Conservation (phyloP, 257 asterid genomes). For the Thymus mandschuricus region DNA sequence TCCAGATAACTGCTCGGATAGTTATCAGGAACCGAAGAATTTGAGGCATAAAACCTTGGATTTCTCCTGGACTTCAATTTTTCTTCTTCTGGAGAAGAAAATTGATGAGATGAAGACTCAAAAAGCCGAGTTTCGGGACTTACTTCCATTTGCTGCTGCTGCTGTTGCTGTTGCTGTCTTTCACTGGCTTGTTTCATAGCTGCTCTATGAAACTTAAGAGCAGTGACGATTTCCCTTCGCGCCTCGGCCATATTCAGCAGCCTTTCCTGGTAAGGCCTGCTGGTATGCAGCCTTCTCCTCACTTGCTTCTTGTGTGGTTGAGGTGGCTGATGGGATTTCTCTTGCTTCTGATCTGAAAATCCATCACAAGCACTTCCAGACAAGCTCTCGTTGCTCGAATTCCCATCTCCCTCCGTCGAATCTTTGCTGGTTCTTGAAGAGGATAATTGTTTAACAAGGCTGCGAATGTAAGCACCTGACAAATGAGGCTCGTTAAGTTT, state of each 20-base stretch:
- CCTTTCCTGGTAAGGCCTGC: constrained; percentile 95
- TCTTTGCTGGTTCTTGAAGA: constrained; percentile 72
- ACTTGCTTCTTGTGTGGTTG: constrained; percentile 76
- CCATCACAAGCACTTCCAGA: constrained; percentile 35
- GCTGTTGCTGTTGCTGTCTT: constrained; percentile 53
- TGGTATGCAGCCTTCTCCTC: constrained; percentile 87
- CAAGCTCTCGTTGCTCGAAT: constrained; percentile 42
- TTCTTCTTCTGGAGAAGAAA: constrained; percentile 51
- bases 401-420: constrained; percentile 51
- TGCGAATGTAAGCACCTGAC: constrained; percentile 93
- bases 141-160: constrained; percentile 46
- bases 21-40: constrained; percentile 37
- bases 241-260: constrained; percentile 99
- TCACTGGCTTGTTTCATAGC: constrained; percentile 75
- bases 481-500: constrained; percentile 68
- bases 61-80: constrained; percentile 65
- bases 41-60: constrained; percentile 66
- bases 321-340: constrained; percentile 43
- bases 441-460: constrained; percentile 86
- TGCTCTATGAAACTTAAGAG: constrained; percentile 94
- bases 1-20: constrained; percentile 41
- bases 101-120: constrained; percentile 48
- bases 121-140: constrained; percentile 41
- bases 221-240: constrained; percentile 89
- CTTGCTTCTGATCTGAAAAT: constrained; percentile 41